Base-by-base conservation (phyloP, 331 rosid species). In the Quercus phellos region DNA sequence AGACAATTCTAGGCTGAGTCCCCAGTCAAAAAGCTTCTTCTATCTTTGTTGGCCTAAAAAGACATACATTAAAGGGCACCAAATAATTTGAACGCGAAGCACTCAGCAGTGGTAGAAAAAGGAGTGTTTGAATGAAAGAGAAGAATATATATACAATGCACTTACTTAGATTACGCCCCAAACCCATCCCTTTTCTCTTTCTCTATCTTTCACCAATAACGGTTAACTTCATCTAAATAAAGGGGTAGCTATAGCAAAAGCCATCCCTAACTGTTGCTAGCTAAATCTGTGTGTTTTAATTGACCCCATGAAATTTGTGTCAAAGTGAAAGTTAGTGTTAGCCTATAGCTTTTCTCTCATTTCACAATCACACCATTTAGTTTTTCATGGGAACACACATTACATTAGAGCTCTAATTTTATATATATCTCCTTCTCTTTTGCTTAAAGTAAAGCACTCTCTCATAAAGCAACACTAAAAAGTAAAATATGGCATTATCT, bases 401-500 rank as follows among this genome's bases (percentile, higher is more conserved):
- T 87, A 81, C 77, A 54, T 74, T 46, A 86, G 55, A 58, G 79
- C 75, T 82, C 79, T 63, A 79, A 83, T 67, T 21, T 6, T 6
- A 35, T 10, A 63, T 74, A 42, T 72, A 56, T 78, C 55, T 66
- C 32, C 84, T 55, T 72, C 50, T 70, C 91, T 87, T 91, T 91
- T 95, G 82, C 69, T 89, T 88, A 93, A 93, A 93, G 97, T 85
- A 89, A 89, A 91, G 97, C 81, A 77, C 85, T 87, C 85, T 85
- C 83, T 84, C 87, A 82, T 85, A 93, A 93, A 93, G 95, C 90
- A 86, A 75, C 75, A 87, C 87, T 89, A 87, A 95, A 46, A 91
- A 95, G 97, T 84, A 95, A 91, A 91, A 90, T 87, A 93, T 95
- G 97, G 98, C 98, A 93, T 93, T 95, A 95, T 95, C 96, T 93